Evolutionary conservation across 345 rosid genomes (phyloP).

Genomic region (Populus ilicifolia): DNA sequence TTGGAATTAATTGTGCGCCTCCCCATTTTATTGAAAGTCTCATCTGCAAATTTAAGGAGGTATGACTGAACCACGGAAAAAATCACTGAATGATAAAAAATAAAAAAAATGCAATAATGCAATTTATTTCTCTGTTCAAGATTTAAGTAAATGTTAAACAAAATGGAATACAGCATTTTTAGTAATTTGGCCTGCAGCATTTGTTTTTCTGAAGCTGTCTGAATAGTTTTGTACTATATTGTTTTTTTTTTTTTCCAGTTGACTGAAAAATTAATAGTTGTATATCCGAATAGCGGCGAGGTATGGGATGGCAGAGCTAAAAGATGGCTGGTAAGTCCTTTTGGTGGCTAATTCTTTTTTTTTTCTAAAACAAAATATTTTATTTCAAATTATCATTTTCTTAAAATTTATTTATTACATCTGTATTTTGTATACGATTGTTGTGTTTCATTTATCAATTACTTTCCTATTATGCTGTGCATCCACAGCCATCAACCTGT

Average conservation of each 20-base stretch:
- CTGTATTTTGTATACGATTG: not conserved
- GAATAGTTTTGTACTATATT: not conserved
- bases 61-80: conserved; percentile 2
- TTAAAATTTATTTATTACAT: not conserved
- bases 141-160: too few relatives aligned
- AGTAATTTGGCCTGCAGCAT: not conserved
- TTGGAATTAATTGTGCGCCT: conserved; percentile 85
- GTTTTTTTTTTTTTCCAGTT: conserved; percentile 37
- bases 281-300: conserved; percentile 92
- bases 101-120: not conserved
- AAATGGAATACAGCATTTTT: not conserved
- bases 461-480: not conserved
- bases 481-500: conserved; percentile 71
- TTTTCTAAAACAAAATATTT: not conserved
- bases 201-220: not conserved
- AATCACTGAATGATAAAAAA: not conserved
- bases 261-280: conserved; percentile 60
- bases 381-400: not conserved
- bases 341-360: too few relatives aligned
- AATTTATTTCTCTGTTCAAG: not conserved
- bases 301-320: conserved; percentile 85
- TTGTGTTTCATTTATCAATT: not conserved
- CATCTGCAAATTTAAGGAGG: conserved; percentile 57
- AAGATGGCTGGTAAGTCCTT: conserved; percentile 75
- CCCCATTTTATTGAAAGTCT: conserved; percentile 69